Percentiles rank a stretch among this genome's conserved stretches.
phyloP scores from a whole-genome alignment of 768 basidiomycete species.

The Auricularia sp. region DNA sequence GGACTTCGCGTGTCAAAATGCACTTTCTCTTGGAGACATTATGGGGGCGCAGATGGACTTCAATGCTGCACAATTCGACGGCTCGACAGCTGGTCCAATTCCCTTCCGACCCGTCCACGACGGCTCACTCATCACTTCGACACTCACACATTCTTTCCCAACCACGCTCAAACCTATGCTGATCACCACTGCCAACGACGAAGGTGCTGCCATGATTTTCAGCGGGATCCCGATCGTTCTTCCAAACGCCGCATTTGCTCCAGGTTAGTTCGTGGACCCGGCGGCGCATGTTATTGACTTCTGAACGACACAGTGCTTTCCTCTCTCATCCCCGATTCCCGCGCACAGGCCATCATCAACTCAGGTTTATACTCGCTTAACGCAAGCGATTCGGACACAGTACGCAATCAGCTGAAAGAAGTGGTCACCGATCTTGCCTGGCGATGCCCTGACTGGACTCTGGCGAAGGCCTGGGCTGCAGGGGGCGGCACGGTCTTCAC shows the following conservation, averaged over 20 bases:
- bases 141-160: slow-evolving; percentile 58
- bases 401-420: slow-evolving; percentile 31
- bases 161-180: slow-evolving; percentile 49
- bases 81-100: slow-evolving; percentile 37
- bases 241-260: slow-evolving; percentile 8
- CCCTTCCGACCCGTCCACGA: slow-evolving; percentile 64
- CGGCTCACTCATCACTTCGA: slow-evolving; percentile 54
- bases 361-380: slow-evolving; percentile 39
- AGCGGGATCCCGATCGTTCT: slow-evolving; percentile 27
- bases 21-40: slow-evolving; percentile 41
- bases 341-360: slow-evolving; percentile 34
- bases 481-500: slow-evolving; percentile 60
- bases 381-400: slow-evolving; percentile 26
- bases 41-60: slow-evolving; percentile 41
- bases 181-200: slow-evolving; percentile 60
- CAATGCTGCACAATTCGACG: slow-evolving; percentile 34
- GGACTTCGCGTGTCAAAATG: slow-evolving; percentile 40
- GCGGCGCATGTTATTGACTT: too few relatives aligned
- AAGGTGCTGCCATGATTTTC: slow-evolving; percentile 54
- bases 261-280: neutral
- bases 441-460: slow-evolving; percentile 63
- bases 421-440: slow-evolving; percentile 63
- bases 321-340: slow-evolving; percentile 9
- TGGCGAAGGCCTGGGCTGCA: slow-evolving; percentile 54
- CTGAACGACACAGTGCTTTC: neutral